Conservation (phyloP, 169 alveolate genomes). For the Babesia bovis region DNA sequence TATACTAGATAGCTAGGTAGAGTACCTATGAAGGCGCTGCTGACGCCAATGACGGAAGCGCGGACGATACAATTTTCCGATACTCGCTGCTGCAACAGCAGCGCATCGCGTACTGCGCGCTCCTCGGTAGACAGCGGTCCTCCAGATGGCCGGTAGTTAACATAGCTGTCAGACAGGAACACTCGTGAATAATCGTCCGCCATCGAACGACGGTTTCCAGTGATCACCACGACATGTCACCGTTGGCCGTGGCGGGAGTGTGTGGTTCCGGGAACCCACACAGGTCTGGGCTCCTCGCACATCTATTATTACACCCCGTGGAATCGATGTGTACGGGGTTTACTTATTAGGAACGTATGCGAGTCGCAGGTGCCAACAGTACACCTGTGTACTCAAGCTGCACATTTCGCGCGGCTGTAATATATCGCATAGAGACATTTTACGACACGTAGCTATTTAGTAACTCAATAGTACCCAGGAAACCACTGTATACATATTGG, state of each 20-base stretch:
- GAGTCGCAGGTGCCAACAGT: not conserved
- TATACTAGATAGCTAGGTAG: too few relatives aligned
- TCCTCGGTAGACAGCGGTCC: constrained; percentile 32
- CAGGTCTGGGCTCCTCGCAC: not conserved
- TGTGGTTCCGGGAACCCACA: not conserved
- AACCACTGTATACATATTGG: too few relatives aligned
- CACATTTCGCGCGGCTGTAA: too few relatives aligned
- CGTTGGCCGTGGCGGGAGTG: constrained; percentile 6
- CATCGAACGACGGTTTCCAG: constrained; percentile 28
- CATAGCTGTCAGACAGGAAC: constrained; percentile 56
- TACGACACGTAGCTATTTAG: too few relatives aligned
- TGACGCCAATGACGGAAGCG: constrained; percentile 53
- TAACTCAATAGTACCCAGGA: too few relatives aligned
- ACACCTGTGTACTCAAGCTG: not conserved
- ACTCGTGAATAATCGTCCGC: constrained; percentile 38
- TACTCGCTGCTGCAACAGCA: constrained; percentile 38
- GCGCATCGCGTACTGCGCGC: constrained; percentile 17
- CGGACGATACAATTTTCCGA: constrained; percentile 56
- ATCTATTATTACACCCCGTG: not conserved
- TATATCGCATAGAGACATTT: too few relatives aligned
- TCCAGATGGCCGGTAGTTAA: constrained; percentile 9
- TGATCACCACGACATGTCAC: not conserved
- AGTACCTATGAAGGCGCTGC: constrained; percentile 62
- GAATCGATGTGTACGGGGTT: not conserved
- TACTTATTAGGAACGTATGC: not conserved